Percentiles rank a stretch among this genome's conserved stretches.
Conservation (phyloP, 352 stramenopile genomes). For the Elongisporangium prolatum region DNA sequence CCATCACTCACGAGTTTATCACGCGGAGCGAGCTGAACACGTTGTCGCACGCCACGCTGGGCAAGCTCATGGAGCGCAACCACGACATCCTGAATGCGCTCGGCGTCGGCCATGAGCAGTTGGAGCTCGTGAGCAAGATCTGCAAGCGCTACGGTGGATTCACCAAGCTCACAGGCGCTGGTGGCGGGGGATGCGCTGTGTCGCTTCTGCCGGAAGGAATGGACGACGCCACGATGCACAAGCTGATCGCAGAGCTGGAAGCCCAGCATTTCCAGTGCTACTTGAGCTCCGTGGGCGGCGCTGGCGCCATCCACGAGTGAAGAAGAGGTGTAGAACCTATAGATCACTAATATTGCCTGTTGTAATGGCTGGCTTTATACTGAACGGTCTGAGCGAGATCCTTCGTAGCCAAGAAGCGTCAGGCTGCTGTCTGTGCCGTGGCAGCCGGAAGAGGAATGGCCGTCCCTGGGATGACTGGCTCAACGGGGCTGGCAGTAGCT, state of each 20-base stretch:
- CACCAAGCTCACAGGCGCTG: conserved; percentile 91
- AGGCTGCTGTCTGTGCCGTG: neutral
- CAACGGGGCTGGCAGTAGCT: neutral
- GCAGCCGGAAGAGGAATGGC: neutral
- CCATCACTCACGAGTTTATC: conserved; percentile 65
- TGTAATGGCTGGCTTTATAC: conserved; percentile 5
- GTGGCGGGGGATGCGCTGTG: conserved; percentile 85
- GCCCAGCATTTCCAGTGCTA: conserved; percentile 48
- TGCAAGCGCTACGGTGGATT: conserved; percentile 45
- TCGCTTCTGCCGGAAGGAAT: conserved; percentile 61
- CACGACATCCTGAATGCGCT: conserved; percentile 74
- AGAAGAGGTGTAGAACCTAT: neutral
- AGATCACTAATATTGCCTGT: conserved; percentile 2
- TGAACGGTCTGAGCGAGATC: conserved; percentile 18
- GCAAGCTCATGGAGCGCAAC: conserved; percentile 56
- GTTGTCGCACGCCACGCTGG: conserved; percentile 40
- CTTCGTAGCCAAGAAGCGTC: neutral
- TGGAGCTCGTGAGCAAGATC: conserved; percentile 71
- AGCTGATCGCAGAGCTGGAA: conserved; percentile 47
- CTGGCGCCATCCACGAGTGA: conserved; percentile 28
- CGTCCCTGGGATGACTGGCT: neutral
- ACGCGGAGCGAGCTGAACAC: conserved; percentile 22
- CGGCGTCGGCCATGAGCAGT: conserved; percentile 77
- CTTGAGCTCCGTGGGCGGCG: conserved; percentile 48
- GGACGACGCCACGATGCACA: conserved; percentile 24